Evolutionary conservation across 257 asterid species (phyloP).

Genomic region (Nyctanthes arbortristis): DNA sequence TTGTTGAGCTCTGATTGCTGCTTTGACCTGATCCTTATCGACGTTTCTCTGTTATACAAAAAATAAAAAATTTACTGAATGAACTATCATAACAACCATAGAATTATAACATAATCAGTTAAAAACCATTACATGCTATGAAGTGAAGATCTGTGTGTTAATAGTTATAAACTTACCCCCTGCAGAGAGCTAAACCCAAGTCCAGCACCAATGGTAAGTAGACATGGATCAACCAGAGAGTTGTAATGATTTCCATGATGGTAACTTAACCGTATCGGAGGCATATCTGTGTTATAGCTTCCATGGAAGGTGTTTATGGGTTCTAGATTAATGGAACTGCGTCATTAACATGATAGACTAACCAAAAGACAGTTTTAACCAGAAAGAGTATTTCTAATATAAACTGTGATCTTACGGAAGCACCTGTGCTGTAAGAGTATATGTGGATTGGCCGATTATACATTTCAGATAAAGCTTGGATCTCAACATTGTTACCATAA

Average conservation of each 20-base stretch:
- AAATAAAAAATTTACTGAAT: neutral
- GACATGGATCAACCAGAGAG: slow-evolving; percentile 94
- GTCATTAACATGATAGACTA: slow-evolving; percentile 20
- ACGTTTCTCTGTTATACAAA: slow-evolving; percentile 51
- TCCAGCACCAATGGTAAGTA: slow-evolving; percentile 82
- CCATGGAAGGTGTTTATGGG: slow-evolving; percentile 96
- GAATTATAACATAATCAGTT: slow-evolving; percentile 1
- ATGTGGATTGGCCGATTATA: slow-evolving; percentile 97
- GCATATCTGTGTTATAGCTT: slow-evolving; percentile 81
- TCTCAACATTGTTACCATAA: slow-evolving; percentile 92
- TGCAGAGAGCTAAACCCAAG: slow-evolving; percentile 88
- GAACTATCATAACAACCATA: neutral
- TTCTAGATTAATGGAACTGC: slow-evolving; percentile 43
- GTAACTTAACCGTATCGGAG: slow-evolving; percentile 90
- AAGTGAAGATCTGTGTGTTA: neutral
- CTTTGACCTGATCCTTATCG: slow-evolving; percentile 91
- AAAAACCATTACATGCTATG: neutral
- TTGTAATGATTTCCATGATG: slow-evolving; percentile 97
- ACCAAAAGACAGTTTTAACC: slow-evolving; percentile 15
- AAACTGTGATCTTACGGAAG: slow-evolving; percentile 14
- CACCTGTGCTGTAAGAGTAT: slow-evolving; percentile 94
- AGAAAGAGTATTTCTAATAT: slow-evolving; percentile 11
- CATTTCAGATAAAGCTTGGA: slow-evolving; percentile 94
- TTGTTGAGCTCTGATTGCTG: slow-evolving; percentile 96
- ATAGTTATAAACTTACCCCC: slow-evolving; percentile 61